Percentiles rank a stretch among this genome's conserved stretches.
phyloP scores from a whole-genome alignment of 225 moss, liverwort and hornwort species.

The Anthoceros angustus region DNA sequence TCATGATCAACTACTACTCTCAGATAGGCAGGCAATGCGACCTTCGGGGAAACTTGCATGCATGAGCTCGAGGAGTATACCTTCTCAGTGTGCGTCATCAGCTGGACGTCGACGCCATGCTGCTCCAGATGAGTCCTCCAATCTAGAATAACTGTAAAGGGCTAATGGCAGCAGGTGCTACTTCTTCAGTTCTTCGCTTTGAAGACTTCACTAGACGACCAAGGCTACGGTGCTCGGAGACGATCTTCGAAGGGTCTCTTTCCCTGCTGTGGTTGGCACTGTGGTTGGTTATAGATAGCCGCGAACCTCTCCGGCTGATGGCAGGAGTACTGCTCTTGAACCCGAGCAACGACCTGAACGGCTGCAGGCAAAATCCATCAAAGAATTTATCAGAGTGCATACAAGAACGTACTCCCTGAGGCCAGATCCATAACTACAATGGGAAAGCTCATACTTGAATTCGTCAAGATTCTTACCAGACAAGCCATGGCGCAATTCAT shows the following conservation, averaged over 20 bases:
- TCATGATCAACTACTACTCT: too few relatives aligned
- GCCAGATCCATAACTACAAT: neutral
- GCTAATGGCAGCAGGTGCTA: neutral
- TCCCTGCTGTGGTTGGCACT: neutral
- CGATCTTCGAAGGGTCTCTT: neutral
- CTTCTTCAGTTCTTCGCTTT: neutral
- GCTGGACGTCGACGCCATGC: too few relatives aligned
- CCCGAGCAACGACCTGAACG: neutral
- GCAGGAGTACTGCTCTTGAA: neutral
- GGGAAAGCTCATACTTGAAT: too few relatives aligned
- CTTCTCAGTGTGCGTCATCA: too few relatives aligned
- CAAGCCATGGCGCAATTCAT: constrained; percentile 3
- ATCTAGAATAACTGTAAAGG: too few relatives aligned
- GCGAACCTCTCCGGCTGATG: neutral
- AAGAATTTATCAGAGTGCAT: neutral
- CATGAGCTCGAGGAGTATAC: too few relatives aligned
- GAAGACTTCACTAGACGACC: neutral
- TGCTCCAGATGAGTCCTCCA: too few relatives aligned
- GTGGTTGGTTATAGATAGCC: neutral
- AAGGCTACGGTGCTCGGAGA: neutral
- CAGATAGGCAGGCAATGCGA: too few relatives aligned
- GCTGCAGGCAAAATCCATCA: neutral
- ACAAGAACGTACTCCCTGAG: neutral
- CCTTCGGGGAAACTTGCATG: too few relatives aligned
- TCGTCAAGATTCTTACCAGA: neutral